Conservation (phyloP, 2,329 filamentous ascomycete genomes). For the Fusarium nelsonii region DNA sequence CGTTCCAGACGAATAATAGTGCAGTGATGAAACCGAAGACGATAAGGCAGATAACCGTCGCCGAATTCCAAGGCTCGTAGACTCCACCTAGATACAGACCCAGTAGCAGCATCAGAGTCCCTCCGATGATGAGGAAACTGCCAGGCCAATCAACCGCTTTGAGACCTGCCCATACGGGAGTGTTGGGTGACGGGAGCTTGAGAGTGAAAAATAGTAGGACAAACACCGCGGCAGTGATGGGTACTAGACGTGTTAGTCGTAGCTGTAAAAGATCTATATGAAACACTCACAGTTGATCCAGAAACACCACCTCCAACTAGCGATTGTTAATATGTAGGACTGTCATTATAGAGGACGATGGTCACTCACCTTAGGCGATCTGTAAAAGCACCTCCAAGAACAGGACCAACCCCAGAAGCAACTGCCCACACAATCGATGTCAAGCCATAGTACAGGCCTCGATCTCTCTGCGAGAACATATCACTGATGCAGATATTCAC, state of each 20-base stretch:
- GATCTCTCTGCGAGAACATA: slow-evolving; percentile 59
- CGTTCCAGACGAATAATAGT: slow-evolving; percentile 68
- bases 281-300: slow-evolving; percentile 62
- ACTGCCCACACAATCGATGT: slow-evolving; percentile 76
- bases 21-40: slow-evolving; percentile 68
- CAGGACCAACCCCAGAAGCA: slow-evolving; percentile 73
- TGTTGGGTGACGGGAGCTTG: slow-evolving; percentile 75
- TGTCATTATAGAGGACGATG: accelerated
- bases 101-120: slow-evolving; percentile 76
- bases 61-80: slow-evolving; percentile 70
- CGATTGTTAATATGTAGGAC: background rate
- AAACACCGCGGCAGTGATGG: slow-evolving; percentile 67
- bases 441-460: slow-evolving; percentile 69
- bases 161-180: slow-evolving; percentile 70
- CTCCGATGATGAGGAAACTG: slow-evolving; percentile 71
- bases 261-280: accelerated
- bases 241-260: slow-evolving; percentile 50
- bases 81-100: slow-evolving; percentile 78
- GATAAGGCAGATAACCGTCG: slow-evolving; percentile 72
- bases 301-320: slow-evolving; percentile 61
- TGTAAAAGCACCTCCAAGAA: slow-evolving; percentile 74
- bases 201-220: slow-evolving; percentile 71
- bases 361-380: slow-evolving; percentile 63
- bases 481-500: slow-evolving; percentile 68
- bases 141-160: slow-evolving; percentile 73